phyloP scores from a whole-genome alignment of 805 yeast genomes.

The Soucietia sequanensis region DNA sequence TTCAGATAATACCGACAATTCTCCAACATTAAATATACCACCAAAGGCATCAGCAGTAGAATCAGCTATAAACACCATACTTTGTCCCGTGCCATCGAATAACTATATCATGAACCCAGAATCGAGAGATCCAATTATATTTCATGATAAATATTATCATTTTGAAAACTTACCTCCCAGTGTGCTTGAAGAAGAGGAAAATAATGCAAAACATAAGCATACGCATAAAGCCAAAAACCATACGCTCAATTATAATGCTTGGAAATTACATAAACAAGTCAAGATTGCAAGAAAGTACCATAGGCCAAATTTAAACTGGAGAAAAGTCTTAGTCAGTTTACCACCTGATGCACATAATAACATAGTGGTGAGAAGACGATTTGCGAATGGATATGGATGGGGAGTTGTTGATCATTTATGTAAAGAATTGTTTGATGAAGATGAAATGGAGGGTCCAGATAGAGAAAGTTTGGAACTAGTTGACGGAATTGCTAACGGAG shows the following conservation, averaged over 20 bases:
- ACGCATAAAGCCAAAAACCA: slow-evolving; percentile 6
- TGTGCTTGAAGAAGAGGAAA: slow-evolving; percentile 15
- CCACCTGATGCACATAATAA: slow-evolving; percentile 50
- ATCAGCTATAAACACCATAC: slow-evolving; percentile 37
- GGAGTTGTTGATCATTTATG: slow-evolving; percentile 44
- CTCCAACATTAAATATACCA: slow-evolving; percentile 35
- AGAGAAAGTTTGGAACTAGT: too few relatives aligned
- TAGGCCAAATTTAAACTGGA: slow-evolving; percentile 34
- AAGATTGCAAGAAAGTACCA: slow-evolving; percentile 43
- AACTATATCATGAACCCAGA: slow-evolving; percentile 33
- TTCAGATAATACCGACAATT: slow-evolving; percentile 9
- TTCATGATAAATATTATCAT: slow-evolving; percentile 42
- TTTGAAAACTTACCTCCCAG: slow-evolving; percentile 27
- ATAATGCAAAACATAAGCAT: slow-evolving; percentile 6
- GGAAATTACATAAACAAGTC: slow-evolving; percentile 40
- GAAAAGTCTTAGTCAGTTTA: slow-evolving; percentile 42
- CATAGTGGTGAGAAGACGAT: slow-evolving; percentile 41
- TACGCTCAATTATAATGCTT: slow-evolving; percentile 27
- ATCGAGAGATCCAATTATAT: slow-evolving; percentile 33
- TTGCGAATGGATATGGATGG: slow-evolving; percentile 48
- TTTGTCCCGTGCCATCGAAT: slow-evolving; percentile 40
- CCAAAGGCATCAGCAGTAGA: slow-evolving; percentile 44
- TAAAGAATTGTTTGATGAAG: not conserved
- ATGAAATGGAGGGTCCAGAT: too few relatives aligned
- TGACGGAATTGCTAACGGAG: too few relatives aligned